Conservation (phyloP, 352 stramenopile genomes). For the Pythium aristosporum region DNA sequence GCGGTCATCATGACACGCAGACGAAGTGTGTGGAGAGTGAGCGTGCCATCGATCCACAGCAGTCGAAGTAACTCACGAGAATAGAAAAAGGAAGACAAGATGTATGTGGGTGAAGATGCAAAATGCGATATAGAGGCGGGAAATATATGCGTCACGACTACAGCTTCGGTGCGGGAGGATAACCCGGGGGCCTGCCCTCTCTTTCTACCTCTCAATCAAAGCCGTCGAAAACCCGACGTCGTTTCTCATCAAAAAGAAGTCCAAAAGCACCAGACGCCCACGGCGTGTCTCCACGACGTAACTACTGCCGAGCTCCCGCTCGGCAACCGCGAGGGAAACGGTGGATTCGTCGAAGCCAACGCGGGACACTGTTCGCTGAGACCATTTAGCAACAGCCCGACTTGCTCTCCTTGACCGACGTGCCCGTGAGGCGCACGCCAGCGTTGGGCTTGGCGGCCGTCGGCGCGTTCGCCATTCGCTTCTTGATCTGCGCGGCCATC, state of each 20-base stretch:
- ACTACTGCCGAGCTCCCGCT: constrained; percentile 23
- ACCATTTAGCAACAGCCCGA: constrained; percentile 82
- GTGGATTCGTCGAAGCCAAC: constrained; percentile 19
- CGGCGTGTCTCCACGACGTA: not conserved
- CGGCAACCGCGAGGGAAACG: constrained; percentile 8
- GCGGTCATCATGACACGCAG: not conserved
- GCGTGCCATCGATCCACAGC: not conserved
- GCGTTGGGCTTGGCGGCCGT: constrained; percentile 55
- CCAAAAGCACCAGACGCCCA: not conserved
- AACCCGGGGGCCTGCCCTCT: not conserved
- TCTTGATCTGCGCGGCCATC: constrained; percentile 92
- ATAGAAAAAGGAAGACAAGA: constrained; percentile 11
- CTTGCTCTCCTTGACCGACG: constrained; percentile 64
- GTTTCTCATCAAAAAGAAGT: constrained; percentile 1
- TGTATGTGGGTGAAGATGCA: constrained; percentile 26
- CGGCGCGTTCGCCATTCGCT: constrained; percentile 86
- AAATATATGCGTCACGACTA: constrained; percentile 34
- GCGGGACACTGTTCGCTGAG: not conserved
- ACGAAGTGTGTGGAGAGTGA: not conserved
- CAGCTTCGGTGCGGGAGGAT: constrained; percentile 14
- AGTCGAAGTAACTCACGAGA: not conserved
- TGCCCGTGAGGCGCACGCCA: constrained; percentile 60
- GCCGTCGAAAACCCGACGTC: constrained; percentile 3
- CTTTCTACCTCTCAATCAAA: constrained; percentile 4
- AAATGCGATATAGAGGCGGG: constrained; percentile 24